Percentiles rank a stretch among this genome's conserved stretches.
These are phyloP conservation scores for Russula dissimulans DNA, from an alignment of 768 basidiomycete species.

Conservation along the genomic window DNA sequence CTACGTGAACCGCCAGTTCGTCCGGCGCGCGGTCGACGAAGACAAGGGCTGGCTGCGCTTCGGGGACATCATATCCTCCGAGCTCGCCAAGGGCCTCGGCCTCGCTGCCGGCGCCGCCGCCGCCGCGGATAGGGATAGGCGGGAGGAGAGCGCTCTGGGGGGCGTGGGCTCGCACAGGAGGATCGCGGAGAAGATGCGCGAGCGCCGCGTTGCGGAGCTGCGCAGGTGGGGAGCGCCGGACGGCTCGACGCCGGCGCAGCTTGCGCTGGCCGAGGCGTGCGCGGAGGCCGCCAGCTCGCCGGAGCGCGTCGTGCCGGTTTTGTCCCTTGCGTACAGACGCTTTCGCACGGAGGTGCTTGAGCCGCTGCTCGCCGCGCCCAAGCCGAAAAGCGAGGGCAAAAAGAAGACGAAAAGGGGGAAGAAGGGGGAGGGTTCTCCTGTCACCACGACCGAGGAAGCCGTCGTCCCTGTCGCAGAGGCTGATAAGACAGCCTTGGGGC, in stretches of 20 bases:
- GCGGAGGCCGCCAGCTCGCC: slow-evolving; percentile 65
- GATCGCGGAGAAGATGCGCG: slow-evolving; percentile 47
- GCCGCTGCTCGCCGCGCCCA: slow-evolving; percentile 58
- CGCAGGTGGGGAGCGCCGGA: slow-evolving; percentile 63
- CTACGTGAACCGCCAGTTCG: slow-evolving; percentile 63
- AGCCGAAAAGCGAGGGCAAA: slow-evolving; percentile 37
- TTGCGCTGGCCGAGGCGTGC: slow-evolving; percentile 53
- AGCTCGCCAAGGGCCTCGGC: not conserved
- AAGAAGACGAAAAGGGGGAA: slow-evolving; percentile 42
- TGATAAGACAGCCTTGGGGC: slow-evolving; percentile 33
- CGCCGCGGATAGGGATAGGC: too few species aligned
- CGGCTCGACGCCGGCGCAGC: slow-evolving; percentile 37
- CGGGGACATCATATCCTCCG: slow-evolving; percentile 40
- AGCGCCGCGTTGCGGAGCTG: slow-evolving; percentile 52
- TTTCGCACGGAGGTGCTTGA: slow-evolving; percentile 69
- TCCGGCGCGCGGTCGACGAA: slow-evolving; percentile 69
- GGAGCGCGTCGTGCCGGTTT: slow-evolving; percentile 57
- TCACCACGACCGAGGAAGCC: slow-evolving; percentile 7
- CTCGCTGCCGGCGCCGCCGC: too few species aligned
- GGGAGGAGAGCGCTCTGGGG: slow-evolving; percentile 23
- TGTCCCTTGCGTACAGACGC: slow-evolving; percentile 56
- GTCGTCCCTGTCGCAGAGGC: slow-evolving; percentile 17
- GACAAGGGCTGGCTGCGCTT: slow-evolving; percentile 71
- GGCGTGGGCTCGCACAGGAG: slow-evolving; percentile 51
- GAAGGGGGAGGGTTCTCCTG: slow-evolving; percentile 26